Evolutionary conservation across 2,329 filamentous ascomycete genomes (phyloP).

Genomic region (Pyrenophora graminea): DNA sequence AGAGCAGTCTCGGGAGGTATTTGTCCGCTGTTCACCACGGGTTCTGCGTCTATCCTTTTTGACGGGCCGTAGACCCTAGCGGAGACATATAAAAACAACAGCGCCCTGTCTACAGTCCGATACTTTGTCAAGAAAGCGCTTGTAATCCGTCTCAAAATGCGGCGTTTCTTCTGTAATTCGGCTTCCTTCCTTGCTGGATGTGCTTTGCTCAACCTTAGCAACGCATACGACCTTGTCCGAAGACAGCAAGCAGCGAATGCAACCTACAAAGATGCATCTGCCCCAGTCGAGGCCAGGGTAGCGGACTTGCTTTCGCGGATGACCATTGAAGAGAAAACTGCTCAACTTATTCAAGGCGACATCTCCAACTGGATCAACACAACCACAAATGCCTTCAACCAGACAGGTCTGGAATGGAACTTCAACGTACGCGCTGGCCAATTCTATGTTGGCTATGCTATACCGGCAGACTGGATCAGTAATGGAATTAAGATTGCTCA

Average conservation of each 20-base stretch:
- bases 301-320: slow-evolving; percentile 71
- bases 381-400: slow-evolving; percentile 69
- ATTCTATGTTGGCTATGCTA: slow-evolving; percentile 72
- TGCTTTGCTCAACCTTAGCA: slow-evolving; percentile 17
- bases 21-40: slow-evolving; percentile 16
- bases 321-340: slow-evolving; percentile 74
- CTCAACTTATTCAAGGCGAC: slow-evolving; percentile 67
- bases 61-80: slow-evolving; percentile 8
- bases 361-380: slow-evolving; percentile 74
- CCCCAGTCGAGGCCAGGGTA: slow-evolving; percentile 66
- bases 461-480: slow-evolving; percentile 66
- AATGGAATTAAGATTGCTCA: slow-evolving; percentile 67
- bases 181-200: slow-evolving; percentile 23
- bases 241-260: slow-evolving; percentile 36
- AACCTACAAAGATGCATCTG: slow-evolving; percentile 66
- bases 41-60: not conserved
- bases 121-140: slow-evolving; percentile 1
- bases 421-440: slow-evolving; percentile 69
- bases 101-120: slow-evolving; percentile 3
- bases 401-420: slow-evolving; percentile 67
- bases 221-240: slow-evolving; percentile 33
- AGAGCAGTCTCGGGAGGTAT: slow-evolving; percentile 14
- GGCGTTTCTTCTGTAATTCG: not conserved
- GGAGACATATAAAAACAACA: slow-evolving; percentile 17
- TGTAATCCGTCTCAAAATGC: not conserved